phyloP scores from a whole-genome alignment of 192 early-diverging fungal genomes.

The Phlyctochytrium planicorne region DNA sequence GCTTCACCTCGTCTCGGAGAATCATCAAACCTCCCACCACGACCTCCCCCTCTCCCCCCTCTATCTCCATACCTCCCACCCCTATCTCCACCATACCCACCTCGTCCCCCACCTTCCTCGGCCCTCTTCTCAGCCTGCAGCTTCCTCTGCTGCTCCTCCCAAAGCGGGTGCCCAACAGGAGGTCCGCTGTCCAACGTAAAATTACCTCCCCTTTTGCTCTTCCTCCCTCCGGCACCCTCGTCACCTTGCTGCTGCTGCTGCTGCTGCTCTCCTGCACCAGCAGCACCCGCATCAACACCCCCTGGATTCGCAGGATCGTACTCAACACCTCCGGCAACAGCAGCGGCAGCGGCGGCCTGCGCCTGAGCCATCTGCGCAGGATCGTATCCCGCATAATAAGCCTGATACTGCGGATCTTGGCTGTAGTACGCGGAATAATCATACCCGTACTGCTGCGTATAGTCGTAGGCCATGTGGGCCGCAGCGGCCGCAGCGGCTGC shows the following conservation, averaged over 20 bases:
- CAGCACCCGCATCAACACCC: not conserved
- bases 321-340: not conserved
- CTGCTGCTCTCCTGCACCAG: not conserved
- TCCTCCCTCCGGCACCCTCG: not conserved
- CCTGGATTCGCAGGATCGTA: not conserved
- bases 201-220: not conserved
- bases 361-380: not conserved
- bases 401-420: not conserved
- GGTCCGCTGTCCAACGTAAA: constrained; percentile 14
- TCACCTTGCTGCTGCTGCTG: too few species aligned
- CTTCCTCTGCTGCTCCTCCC: constrained; percentile 29
- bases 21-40: not conserved
- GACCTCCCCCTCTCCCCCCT: not conserved
- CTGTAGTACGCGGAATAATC: not conserved
- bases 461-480: not conserved
- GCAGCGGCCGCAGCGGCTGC: not conserved
- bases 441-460: not conserved
- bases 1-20: not conserved
- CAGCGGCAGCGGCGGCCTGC: not conserved
- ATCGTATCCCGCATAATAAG: not conserved
- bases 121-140: not conserved
- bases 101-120: not conserved
- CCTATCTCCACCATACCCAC: not conserved
- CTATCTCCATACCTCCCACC: not conserved
- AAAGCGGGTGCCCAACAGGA: constrained; percentile 30